Evolutionary conservation across 2,329 filamentous ascomycete species (phyloP), one percentile per base, ranked within the genome.

Genomic region (Colletotrichum sp.): DNA sequence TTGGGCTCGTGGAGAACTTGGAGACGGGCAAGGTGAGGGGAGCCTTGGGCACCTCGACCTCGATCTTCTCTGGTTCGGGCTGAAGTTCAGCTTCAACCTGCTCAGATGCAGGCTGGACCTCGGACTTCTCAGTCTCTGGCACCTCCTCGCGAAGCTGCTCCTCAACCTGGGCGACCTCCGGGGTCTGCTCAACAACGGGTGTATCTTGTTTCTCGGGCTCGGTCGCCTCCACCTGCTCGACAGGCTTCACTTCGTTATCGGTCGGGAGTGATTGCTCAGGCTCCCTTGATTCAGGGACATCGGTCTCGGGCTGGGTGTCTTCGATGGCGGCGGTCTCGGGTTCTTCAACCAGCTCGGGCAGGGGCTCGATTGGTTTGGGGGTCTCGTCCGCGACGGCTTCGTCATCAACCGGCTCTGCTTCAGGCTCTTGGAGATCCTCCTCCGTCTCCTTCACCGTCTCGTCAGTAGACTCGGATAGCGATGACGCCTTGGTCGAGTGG

Each of bases 401-500:
- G n/a, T 18, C 67, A 34, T 67, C 34, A 30, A 64, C 34, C 8
- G 39, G 39, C 10, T 69, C 44, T n/a, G 21, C 15, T 49, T 49
- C 55, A 28, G 65, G 49, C 26, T 69, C 57, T 15, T 24, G 69
- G 18, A 32, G 18, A 71, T 84, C 83, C 13, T 84, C 86, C 62
- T 86, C 86, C 8, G 77, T 75, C 15, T 83, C 84, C 60, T 88
- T 86, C 3, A 91, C 82, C 6, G 91, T 92, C 80, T 92, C 91
- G 75, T 93, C 89, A 3, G 91, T 93, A 3, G 89, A 90, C 76
- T 92, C 92, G 7, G 91, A 93, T 12, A 93, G 81, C 0, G 92
- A 93, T 0, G 91, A 93, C 6, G 92, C 92, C 79, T 90, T 91
- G 8, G 92, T 93, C 4, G 91, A 93, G 66, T 89, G 88, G 16